Evolutionary conservation across 2,329 filamentous ascomycete genomes (phyloP).

Genomic region (Albophoma yamanashiensis): DNA sequence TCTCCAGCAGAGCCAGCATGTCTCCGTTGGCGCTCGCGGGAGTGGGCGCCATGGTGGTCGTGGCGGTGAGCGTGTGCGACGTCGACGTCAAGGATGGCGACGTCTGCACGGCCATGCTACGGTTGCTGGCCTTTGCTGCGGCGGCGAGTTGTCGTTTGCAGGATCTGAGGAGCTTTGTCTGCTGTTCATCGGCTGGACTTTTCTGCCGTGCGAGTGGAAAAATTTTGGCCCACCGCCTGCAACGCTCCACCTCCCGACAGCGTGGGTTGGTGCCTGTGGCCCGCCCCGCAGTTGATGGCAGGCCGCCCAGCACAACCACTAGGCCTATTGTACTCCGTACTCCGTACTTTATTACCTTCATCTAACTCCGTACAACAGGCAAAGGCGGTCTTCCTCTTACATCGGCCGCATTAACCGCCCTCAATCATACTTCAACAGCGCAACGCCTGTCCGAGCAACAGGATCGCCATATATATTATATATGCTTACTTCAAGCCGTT

Average conservation of each 20-base stretch:
- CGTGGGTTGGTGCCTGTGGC: neutral
- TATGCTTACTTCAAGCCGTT: neutral
- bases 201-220: constrained; percentile 5
- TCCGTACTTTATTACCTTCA: too few relatives aligned
- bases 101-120: constrained; percentile 28
- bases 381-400: too few relatives aligned
- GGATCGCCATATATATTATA: neutral
- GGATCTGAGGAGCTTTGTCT: neutral
- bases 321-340: too few relatives aligned
- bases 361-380: too few relatives aligned
- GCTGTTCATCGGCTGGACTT: neutral
- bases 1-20: constrained; percentile 43
- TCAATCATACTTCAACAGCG: too few relatives aligned
- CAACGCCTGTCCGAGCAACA: neutral
- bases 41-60: constrained; percentile 31
- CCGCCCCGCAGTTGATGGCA: neutral
- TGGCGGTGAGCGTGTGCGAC: constrained; percentile 50
- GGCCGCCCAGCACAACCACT: neutral
- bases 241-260: neutral
- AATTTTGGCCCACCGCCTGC: constrained; percentile 7
- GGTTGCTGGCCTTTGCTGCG: neutral
- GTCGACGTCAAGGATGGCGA: constrained; percentile 53
- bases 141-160: neutral
- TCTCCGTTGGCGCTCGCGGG: constrained; percentile 21
- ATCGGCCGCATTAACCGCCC: too few relatives aligned